These are phyloP conservation scores for Mycena leptocephala DNA, from an alignment of 768 basidiomycete species.

Conservation along the genomic window DNA sequence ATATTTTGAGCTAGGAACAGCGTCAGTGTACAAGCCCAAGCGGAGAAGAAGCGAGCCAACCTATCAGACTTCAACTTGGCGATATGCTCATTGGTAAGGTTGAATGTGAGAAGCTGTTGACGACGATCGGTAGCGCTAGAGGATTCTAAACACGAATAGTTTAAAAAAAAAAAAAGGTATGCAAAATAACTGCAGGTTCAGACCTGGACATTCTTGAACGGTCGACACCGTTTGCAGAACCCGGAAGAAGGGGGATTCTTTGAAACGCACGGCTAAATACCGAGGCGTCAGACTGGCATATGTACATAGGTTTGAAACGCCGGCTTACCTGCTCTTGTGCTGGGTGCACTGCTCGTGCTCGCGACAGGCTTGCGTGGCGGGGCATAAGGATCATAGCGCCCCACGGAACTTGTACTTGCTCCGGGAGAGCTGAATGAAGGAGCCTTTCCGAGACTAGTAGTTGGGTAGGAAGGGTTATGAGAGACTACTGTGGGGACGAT, in stretches of 20 bases:
- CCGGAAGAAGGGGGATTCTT: conserved; percentile 84
- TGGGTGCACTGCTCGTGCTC: conserved; percentile 50
- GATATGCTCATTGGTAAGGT: conserved; percentile 77
- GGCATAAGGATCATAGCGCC: conserved; percentile 79
- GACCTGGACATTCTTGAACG: conserved; percentile 87
- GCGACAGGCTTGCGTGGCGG: conserved; percentile 66
- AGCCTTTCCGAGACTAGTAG: conserved; percentile 43
- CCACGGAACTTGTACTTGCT: conserved; percentile 48
- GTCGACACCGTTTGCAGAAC: conserved; percentile 77
- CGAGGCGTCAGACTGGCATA: conserved; percentile 31
- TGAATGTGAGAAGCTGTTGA: conserved; percentile 73
- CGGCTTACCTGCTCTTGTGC: conserved; percentile 48
- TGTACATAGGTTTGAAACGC: conserved; percentile 13
- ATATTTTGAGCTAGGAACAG: conserved; percentile 69
- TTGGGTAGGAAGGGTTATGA: conserved; percentile 23
- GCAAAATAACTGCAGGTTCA: conserved; percentile 30
- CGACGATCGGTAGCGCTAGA: conserved; percentile 85
- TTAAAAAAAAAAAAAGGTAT: not conserved
- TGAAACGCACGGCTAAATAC: conserved; percentile 79
- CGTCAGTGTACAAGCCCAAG: conserved; percentile 27
- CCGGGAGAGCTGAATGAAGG: conserved; percentile 49
- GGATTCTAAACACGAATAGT: conserved; percentile 68
- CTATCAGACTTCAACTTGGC: conserved; percentile 70
- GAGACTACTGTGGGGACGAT: conserved; percentile 18
- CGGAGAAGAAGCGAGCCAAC: conserved; percentile 54